Evolutionary conservation across 2,329 filamentous ascomycete genomes (phyloP).

Genomic region (Talaromyces sp.): DNA sequence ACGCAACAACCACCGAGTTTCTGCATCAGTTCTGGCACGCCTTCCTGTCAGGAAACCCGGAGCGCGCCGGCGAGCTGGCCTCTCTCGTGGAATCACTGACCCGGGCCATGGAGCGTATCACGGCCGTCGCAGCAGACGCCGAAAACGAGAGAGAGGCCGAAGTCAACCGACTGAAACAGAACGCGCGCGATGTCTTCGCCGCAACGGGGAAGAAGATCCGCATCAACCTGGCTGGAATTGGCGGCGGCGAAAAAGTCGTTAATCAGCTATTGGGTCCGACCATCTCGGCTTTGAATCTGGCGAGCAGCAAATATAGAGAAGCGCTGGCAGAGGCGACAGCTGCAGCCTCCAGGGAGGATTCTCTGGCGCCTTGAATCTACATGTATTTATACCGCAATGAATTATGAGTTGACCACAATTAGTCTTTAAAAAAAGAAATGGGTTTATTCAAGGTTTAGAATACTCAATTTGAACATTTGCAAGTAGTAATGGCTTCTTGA

Average conservation of each 20-base stretch:
- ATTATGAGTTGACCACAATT: not conserved
- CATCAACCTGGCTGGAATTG: conserved; percentile 60
- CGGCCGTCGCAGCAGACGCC: conserved; percentile 72
- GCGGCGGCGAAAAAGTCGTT: conserved; percentile 72
- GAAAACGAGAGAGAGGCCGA: conserved; percentile 66
- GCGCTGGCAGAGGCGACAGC: conserved; percentile 60
- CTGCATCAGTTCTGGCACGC: conserved; percentile 95
- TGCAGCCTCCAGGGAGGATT: conserved; percentile 15
- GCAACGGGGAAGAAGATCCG: conserved; percentile 68
- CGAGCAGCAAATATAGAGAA: conserved; percentile 64
- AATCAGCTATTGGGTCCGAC: conserved; percentile 71
- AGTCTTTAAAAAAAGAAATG: not conserved
- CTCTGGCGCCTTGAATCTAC: not conserved
- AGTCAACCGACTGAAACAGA: conserved; percentile 61
- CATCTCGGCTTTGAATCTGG: conserved; percentile 63
- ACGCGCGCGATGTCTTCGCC: conserved; percentile 65
- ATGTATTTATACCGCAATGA: not conserved
- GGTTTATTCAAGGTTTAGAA: not conserved
- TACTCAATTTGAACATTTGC: too few species aligned
- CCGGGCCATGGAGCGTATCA: conserved; percentile 71
- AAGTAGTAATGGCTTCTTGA: too few species aligned
- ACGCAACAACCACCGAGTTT: conserved; percentile 91
- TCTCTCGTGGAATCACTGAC: conserved; percentile 77
- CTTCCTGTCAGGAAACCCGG: conserved; percentile 81
- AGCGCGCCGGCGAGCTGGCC: conserved; percentile 72